These are phyloP conservation scores for Graphium sp. DNA, from an alignment of 2,329 filamentous ascomycete species.

Conservation along the genomic window DNA sequence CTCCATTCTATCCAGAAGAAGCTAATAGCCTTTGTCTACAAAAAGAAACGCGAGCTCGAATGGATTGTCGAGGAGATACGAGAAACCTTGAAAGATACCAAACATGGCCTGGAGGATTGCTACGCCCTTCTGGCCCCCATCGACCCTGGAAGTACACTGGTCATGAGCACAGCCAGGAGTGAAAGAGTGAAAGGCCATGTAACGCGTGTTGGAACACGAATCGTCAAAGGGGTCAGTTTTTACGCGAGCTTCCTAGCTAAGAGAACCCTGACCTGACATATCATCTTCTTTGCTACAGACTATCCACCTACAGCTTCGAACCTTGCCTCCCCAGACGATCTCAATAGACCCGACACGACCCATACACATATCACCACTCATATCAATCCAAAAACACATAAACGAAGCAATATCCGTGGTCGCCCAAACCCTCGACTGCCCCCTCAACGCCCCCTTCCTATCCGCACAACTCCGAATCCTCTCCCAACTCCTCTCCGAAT, in stretches of 20 bases:
- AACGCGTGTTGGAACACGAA: conserved; percentile 75
- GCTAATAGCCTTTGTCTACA: conserved; percentile 6
- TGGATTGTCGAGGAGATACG: conserved; percentile 37
- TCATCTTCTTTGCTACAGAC: conserved; percentile 28
- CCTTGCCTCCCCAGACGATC: conserved; percentile 36
- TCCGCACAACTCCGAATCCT: conserved; percentile 38
- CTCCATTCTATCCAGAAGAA: background rate
- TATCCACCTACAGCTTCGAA: conserved; percentile 60
- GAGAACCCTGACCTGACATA: background rate
- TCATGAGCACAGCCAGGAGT: conserved; percentile 71
- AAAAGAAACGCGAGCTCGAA: conserved; percentile 31
- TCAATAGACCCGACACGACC: conserved; percentile 28
- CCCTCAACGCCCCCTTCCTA: conserved; percentile 36
- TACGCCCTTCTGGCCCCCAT: conserved; percentile 70
- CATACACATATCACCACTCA: conserved; percentile 52
- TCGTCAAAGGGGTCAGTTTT: conserved; percentile 68
- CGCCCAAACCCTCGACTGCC: conserved; percentile 50
- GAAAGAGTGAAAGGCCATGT: conserved; percentile 87
- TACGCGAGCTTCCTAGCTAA: background rate
- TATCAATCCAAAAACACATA: conserved; percentile 57
- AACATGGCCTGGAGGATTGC: conserved; percentile 69
- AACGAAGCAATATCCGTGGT: conserved; percentile 74
- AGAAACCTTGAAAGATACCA: conserved; percentile 28
- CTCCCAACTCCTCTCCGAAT: conserved; percentile 33
- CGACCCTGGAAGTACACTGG: conserved; percentile 75